Evolutionary conservation across 768 basidiomycete genomes (phyloP), one percentile per base, ranked within the genome.

Genomic region (Tubosaeta sp.): DNA sequence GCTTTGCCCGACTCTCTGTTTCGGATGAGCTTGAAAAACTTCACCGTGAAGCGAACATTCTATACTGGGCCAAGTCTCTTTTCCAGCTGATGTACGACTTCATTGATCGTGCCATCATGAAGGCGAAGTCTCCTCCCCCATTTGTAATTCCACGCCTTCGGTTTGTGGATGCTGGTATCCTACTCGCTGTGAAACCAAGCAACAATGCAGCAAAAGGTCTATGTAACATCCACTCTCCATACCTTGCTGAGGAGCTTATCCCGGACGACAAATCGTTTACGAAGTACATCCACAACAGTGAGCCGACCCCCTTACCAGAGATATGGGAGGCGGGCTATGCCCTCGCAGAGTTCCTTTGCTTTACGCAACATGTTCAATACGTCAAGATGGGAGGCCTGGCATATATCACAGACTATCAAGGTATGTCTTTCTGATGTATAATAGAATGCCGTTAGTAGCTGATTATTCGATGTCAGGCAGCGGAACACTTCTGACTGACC

Each of bases 351-450:
- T 37, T 37, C 14, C 37, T 37, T 37, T 37, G 37, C 37, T 58
- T 58, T 25, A 58, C 39, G 0, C 57, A 55, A 16, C 57, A 55
- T 11, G 38, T 58, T 1, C 57, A 58, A 26, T 55, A 55, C n/a
- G 1, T 37, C 0, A 46, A 42, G 29, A 52, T 45, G 0, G 22
- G 42, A 14, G 48, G 49, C 4, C 37, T 37, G 2, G 43, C 25
- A 1, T 58, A 48, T 17, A 49, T 55, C 10, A 52, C 51, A 0
- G 51, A 58, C n/a, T 55, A 55, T 34, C 52, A 56, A 46, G 55
- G 48, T 53, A 44, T 12, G 19, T 33, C 6, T 8, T 19, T 22
- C 5, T 4, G 17, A 22, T n/a, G n/a, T n/a, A n/a, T n/a, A n/a
- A n/a, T n/a, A n/a, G n/a, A n/a, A n/a, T n/a, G n/a, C n/a, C n/a